Conservation (phyloP, 352 stramenopile genomes). For the Pythium grandisporangium region DNA sequence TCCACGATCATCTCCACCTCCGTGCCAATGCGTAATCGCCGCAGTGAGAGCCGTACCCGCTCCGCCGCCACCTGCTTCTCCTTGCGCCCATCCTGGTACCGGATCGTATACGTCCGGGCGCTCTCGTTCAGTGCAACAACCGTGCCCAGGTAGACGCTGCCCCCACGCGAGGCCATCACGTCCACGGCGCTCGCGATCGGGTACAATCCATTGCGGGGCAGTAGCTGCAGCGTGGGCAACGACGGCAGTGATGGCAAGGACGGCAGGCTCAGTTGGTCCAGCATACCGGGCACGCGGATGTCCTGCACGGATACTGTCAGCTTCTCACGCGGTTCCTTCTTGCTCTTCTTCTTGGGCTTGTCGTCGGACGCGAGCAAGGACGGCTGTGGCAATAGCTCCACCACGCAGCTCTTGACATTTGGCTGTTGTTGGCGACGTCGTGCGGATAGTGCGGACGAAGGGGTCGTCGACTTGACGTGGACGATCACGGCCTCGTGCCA, state of each 20-base stretch:
- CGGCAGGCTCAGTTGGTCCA: no score
- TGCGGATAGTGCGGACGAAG: no score
- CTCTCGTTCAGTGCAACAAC: slow-evolving; percentile 28
- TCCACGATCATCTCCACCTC: slow-evolving; percentile 71
- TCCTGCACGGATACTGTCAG: no score
- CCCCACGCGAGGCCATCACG: slow-evolving; percentile 20
- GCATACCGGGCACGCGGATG: no score
- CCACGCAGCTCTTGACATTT: no score
- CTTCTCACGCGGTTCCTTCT: not conserved
- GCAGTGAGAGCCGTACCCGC: slow-evolving; percentile 42
- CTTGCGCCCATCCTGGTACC: slow-evolving; percentile 47
- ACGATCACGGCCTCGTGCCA: slow-evolving; percentile 37
- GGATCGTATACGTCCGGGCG: slow-evolving; percentile 39
- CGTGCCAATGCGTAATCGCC: slow-evolving; percentile 43
- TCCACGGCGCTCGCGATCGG: slow-evolving; percentile 38
- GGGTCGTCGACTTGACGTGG: slow-evolving; percentile 22
- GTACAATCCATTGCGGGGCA: slow-evolving; percentile 16
- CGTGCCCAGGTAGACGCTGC: slow-evolving; percentile 35
- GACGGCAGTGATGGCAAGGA: no score
- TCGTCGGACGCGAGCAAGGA: no score
- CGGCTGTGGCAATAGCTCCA: no score
- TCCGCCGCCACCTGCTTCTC: slow-evolving; percentile 43
- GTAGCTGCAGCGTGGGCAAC: slow-evolving; percentile 17
- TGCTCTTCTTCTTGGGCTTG: not conserved
- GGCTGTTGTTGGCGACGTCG: no score